These are phyloP conservation scores for Blastobotrys petasosporus DNA, from an alignment of 1,139 yeast genomes.

Conservation along the genomic window DNA sequence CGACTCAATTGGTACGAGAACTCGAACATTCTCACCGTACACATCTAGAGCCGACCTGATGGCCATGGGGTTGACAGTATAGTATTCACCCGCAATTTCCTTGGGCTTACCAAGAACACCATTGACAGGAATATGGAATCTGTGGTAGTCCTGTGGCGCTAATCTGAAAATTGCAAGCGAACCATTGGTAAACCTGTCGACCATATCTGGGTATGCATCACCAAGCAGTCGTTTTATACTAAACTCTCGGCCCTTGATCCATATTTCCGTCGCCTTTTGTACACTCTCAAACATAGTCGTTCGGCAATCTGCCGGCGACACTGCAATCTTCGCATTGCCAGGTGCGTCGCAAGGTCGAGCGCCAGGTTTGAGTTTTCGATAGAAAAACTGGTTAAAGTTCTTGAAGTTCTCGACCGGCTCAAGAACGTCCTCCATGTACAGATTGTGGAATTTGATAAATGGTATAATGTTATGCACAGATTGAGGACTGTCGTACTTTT, in stretches of 20 bases:
- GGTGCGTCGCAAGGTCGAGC: slow-evolving; percentile 66
- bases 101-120: slow-evolving; percentile 64
- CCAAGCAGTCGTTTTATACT: slow-evolving; percentile 60
- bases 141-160: slow-evolving; percentile 96
- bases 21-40: slow-evolving; percentile 84
- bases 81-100: slow-evolving; percentile 80
- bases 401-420: slow-evolving; percentile 46
- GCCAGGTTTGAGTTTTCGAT: slow-evolving; percentile 64
- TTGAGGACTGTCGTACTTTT: slow-evolving; percentile 65
- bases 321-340: slow-evolving; percentile 44
- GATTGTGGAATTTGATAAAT: slow-evolving; percentile 73
- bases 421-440: slow-evolving; percentile 66
- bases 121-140: slow-evolving; percentile 84
- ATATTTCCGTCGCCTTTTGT: slow-evolving; percentile 60
- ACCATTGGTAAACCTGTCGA: slow-evolving; percentile 47
- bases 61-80: slow-evolving; percentile 97
- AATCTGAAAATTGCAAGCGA: slow-evolving; percentile 74
- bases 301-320: slow-evolving; percentile 87
- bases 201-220: slow-evolving; percentile 48
- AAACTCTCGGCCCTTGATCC: slow-evolving; percentile 88
- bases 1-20: slow-evolving; percentile 69
- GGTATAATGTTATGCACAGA: slow-evolving; percentile 66
- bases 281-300: slow-evolving; percentile 64
- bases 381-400: slow-evolving; percentile 87
- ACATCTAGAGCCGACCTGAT: slow-evolving; percentile 82